These are phyloP conservation scores for Arthrinium phaeospermum DNA, from an alignment of 2,329 filamentous ascomycete species.

Conservation along the genomic window DNA sequence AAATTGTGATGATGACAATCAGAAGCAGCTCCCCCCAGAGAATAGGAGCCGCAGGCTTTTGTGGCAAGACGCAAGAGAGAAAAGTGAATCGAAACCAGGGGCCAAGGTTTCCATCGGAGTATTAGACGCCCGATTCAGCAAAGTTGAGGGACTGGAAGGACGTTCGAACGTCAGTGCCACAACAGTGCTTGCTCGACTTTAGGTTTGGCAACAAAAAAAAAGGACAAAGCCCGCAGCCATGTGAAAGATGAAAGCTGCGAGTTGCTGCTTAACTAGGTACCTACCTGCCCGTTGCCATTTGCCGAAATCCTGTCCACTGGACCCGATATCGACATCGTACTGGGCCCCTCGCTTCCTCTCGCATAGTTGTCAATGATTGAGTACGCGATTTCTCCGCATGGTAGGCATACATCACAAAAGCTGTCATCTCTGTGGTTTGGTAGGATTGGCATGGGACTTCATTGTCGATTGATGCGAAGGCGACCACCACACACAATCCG, in stretches of 20 bases:
- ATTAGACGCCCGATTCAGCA: not conserved
- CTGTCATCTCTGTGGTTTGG: not conserved
- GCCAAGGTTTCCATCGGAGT: slow-evolving; percentile 13
- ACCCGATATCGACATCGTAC: not conserved
- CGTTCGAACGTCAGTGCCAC: slow-evolving; percentile 13
- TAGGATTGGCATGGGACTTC: not conserved
- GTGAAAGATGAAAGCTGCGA: not conserved
- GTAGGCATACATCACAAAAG: not conserved
- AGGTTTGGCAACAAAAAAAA: not conserved
- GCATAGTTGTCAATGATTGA: not conserved
- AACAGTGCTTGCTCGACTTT: not conserved
- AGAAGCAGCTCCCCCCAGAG: slow-evolving; percentile 4
- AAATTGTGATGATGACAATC: slow-evolving; percentile 9
- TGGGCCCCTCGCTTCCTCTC: not conserved
- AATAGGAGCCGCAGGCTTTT: slow-evolving; percentile 10
- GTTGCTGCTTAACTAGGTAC: not conserved
- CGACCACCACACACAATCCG: not conserved
- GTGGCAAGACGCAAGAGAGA: not conserved
- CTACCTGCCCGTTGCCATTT: not conserved
- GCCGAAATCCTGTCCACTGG: not conserved
- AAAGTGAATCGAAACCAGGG: not conserved
- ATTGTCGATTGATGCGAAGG: not conserved
- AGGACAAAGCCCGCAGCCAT: slow-evolving; percentile 1
- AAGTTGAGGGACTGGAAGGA: slow-evolving; percentile 6
- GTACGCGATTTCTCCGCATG: too few relatives aligned